Evolutionary conservation across 352 stramenopile species (phyloP), one percentile per base, ranked within the genome.

Genomic region (Phytophthora capsici): DNA sequence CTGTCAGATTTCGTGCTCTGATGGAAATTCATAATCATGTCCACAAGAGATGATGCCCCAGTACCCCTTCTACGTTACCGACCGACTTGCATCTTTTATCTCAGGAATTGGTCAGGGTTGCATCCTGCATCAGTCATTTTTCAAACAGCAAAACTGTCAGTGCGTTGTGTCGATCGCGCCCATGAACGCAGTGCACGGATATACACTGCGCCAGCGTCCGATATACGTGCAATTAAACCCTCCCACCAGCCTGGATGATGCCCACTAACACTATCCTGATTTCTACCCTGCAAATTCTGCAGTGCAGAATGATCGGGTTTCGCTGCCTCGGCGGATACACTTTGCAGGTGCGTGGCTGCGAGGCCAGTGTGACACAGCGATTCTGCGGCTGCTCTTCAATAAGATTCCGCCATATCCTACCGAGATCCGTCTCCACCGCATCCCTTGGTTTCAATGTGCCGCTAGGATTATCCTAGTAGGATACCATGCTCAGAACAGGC

Each of bases 241-340:
- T n/a, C n/a, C n/a, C n/a, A n/a, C n/a, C n/a, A n/a, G n/a, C n/a
- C n/a, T n/a, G n/a, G n/a, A n/a, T n/a, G n/a, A n/a, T n/a, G n/a
- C n/a, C n/a, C n/a, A 8, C 28, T 32, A 0, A 32, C 28, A 6
- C 28, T 13, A 8, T 32, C 8, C 28, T 12, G 28, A 32, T 32
- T 10, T 32, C 28, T 8, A 12, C 6, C 8, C 8, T 32, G 28
- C 8, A n/a, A n/a, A n/a, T n/a, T n/a, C n/a, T n/a, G n/a, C n/a
- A n/a, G n/a, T 48, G 41, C 41, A 26, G 38, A 20, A 16, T 23
- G 38, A 19, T 22, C 9, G 9, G 20, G 41, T 23, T 19, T 28
- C 19, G 41, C 41, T 48, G 14, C 17, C n/a, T 48, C 0, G 40
- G 20, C 19, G 41, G 49, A 57, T 57, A 36, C 34, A 57, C 37